phyloP scores from a whole-genome alignment of 2,329 filamentous ascomycete species.

The Pyricularia sp. region DNA sequence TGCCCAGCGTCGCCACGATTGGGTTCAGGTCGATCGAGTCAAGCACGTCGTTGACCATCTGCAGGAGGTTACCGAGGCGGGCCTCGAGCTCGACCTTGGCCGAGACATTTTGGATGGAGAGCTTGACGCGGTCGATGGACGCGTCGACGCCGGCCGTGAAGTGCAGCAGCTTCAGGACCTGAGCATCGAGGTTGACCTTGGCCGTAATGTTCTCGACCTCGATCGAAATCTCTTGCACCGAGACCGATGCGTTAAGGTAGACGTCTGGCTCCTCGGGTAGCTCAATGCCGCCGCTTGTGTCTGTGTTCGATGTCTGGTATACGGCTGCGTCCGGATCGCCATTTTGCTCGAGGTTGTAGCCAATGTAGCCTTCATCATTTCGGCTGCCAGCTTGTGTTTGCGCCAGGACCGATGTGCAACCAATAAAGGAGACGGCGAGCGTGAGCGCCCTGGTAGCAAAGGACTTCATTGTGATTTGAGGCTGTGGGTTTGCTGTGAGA shows the following conservation, averaged over 20 bases:
- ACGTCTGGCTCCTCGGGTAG: constrained; percentile 43
- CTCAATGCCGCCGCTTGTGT: constrained; percentile 26
- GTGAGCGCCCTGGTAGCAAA: constrained; percentile 9
- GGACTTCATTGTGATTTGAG: background rate
- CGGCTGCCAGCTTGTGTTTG: constrained; percentile 13
- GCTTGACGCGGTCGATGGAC: constrained; percentile 44
- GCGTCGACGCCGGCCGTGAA: constrained; percentile 54
- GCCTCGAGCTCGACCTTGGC: constrained; percentile 51
- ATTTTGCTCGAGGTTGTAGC: constrained; percentile 41
- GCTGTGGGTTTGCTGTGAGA: background rate
- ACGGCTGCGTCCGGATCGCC: constrained; percentile 39
- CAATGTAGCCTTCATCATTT: constrained; percentile 38
- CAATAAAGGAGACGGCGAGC: constrained; percentile 14
- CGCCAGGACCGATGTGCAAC: constrained; percentile 17
- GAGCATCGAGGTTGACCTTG: constrained; percentile 50
- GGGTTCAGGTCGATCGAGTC: constrained; percentile 52
- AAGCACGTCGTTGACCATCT: constrained; percentile 50
- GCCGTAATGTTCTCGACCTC: constrained; percentile 50
- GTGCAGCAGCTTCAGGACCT: constrained; percentile 46
- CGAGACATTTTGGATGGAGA: constrained; percentile 48
- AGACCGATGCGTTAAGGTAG: constrained; percentile 48
- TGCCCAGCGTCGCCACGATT: constrained; percentile 44
- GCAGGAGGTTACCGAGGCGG: constrained; percentile 47
- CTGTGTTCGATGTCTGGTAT: constrained; percentile 44
- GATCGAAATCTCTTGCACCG: constrained; percentile 48